These are phyloP conservation scores for Zostera marina DNA, from an alignment of 116 monocot species.

Conservation along the genomic window DNA sequence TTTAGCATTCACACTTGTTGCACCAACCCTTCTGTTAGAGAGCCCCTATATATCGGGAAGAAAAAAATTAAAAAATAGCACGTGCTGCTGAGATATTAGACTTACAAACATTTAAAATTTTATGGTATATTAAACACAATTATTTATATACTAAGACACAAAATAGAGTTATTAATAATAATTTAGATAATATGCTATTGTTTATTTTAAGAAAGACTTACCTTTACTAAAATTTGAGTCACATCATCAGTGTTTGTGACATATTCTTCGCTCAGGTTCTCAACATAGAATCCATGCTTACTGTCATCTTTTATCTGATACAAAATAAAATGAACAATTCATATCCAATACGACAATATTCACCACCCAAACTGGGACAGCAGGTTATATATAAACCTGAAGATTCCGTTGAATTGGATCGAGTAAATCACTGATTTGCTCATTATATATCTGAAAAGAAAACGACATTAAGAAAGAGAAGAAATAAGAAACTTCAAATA, in stretches of 20 bases:
- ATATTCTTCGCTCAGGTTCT: constrained; percentile 63
- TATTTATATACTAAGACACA: too few species aligned
- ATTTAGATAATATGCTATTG: too few species aligned
- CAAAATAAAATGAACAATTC: neutral
- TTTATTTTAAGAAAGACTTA: constrained; percentile 4
- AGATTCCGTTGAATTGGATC: constrained; percentile 62
- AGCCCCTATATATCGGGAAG: constrained; percentile 40
- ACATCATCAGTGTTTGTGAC: constrained; percentile 54
- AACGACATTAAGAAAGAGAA: neutral
- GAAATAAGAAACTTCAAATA: neutral
- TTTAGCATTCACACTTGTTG: constrained; percentile 70
- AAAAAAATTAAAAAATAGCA: neutral
- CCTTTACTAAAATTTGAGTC: constrained; percentile 67
- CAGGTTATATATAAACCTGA: constrained; percentile 23
- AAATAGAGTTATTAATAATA: too few species aligned
- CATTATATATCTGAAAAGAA: constrained; percentile 51
- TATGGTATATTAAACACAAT: too few species aligned
- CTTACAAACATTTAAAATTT: too few species aligned
- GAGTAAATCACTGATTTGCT: constrained; percentile 62
- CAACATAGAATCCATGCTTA: constrained; percentile 44
- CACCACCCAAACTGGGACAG: neutral
- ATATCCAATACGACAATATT: neutral
- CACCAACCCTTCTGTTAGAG: constrained; percentile 85
- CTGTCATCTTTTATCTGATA: constrained; percentile 45
- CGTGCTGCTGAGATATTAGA: too few species aligned